Base-by-base conservation (phyloP, 163 green algal genomes). In the Scenedesmus sp. region DNA sequence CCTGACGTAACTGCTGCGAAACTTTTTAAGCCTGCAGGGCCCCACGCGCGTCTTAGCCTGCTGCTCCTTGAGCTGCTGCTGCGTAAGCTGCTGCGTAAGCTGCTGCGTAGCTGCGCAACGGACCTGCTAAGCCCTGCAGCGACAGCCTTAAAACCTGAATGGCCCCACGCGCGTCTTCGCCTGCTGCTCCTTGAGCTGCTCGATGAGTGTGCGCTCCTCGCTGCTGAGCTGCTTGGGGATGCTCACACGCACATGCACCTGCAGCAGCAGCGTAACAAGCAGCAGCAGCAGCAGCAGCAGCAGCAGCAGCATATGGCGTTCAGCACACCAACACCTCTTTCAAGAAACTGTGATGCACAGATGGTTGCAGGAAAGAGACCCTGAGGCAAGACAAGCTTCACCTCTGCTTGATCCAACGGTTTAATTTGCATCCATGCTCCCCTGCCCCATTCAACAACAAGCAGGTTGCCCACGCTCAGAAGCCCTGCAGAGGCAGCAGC, bases 121-220 rank as follows among this genome's bases (percentile, higher is more conserved):
- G 15, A 18, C 16, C 66, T 76, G 66, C 66, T 76, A 18, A 76
- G 4, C 59, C 59, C 59, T 64, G 8, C 7, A 64, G 34, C 34
- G 34, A 46, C 34, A 64, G 8, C 15, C 84, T 82, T 81, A 95
- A 60, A 96, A 95, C 3, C 74, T 79, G 91, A 96, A 96, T 2
- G 94, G 94, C 81, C 94, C 93, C 54, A 93, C 93, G 52, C 94
- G 94, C 26, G 88, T 87, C 73, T 96, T 96, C 74, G 52, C 82
- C 91, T 97, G 94, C 85, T 97, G 59, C 89, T 96, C 95, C 87
- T 94, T 94, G 6, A 99, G 95, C 94, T 99, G 76, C 95, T 99
- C 97, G 83, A 99, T 95, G 83, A 99, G 95, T 94, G 98, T 96
- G 56, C 93, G 93, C 95, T 99, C 98, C 67, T 99, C 97, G 23